A percentile compares a stretch with the other conserved stretches of the same genome.
Evolutionary conservation across 768 basidiomycete species (phyloP).

Genomic region (Naematelia aurantialba): DNA sequence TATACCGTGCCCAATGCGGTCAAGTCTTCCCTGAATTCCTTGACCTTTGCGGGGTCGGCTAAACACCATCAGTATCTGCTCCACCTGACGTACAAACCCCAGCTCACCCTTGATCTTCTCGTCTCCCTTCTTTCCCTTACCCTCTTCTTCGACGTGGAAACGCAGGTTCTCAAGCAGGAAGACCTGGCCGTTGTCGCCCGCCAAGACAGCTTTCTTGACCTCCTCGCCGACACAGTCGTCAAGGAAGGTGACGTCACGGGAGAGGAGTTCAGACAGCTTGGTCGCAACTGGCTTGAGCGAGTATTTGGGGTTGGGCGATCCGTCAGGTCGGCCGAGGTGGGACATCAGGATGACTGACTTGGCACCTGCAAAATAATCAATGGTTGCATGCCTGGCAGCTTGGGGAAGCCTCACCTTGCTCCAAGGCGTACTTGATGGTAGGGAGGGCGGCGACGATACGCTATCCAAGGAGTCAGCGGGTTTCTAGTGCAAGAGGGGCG

Average conservation of each 20-base stretch:
- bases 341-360: slow-evolving; percentile 88
- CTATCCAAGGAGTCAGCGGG: slow-evolving; percentile 53
- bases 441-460: slow-evolving; percentile 95
- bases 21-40: slow-evolving; percentile 78
- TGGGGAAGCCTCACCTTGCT: slow-evolving; percentile 59
- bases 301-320: slow-evolving; percentile 81
- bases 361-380: slow-evolving; percentile 53
- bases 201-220: slow-evolving; percentile 71
- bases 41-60: slow-evolving; percentile 71
- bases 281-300: slow-evolving; percentile 78
- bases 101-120: slow-evolving; percentile 76
- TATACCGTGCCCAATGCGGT: slow-evolving; percentile 93
- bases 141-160: slow-evolving; percentile 98
- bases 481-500: neutral
- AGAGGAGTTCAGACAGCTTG: slow-evolving; percentile 72
- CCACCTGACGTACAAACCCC: neutral
- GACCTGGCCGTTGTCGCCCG: slow-evolving; percentile 59
- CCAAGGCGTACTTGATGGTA: slow-evolving; percentile 87
- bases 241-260: slow-evolving; percentile 72
- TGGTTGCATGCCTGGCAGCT: neutral
- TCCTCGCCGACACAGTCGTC: slow-evolving; percentile 80
- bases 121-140: slow-evolving; percentile 84
- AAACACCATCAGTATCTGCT: slow-evolving; percentile 5
- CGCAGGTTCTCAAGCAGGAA: slow-evolving; percentile 95
- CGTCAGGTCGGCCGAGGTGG: slow-evolving; percentile 95